Evolutionary conservation across 1,139 yeast species (phyloP), one percentile per base, ranked within the genome.

Genomic region (Blastobotrys apis): DNA sequence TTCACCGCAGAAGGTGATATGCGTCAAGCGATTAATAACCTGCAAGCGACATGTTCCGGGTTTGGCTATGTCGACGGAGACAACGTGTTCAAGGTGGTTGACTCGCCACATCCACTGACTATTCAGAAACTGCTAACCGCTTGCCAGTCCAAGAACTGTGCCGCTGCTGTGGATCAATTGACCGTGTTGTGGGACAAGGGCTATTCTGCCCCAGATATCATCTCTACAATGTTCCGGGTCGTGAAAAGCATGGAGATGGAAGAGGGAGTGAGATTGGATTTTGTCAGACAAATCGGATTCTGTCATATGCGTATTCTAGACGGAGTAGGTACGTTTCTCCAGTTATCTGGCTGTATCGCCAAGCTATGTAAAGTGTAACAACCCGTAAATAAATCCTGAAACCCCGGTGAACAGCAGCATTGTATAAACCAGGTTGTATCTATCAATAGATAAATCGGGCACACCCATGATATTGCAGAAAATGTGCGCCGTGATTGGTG

Each of bases 1-100:
- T 92, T 92, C 67, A 84, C 97, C 0, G 94, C 97, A 0, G 99
- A 92, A 63, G 98, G 98, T 47, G 99, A 92, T 62, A 92, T 94
- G 98, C 78, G 99, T 66, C 98, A 92, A 64, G 98, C 98, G 0
- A 77, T 94, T 42, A 94, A 94, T 60, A 92, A 92, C 63, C 64
- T 92, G 47, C 98, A 92, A 61, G 82, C 95, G 61, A 88, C 97
- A 0, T 94, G 82, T 23, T 88, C 96, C 1, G 98, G 98, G 1
- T 90, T 90, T 66, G 92, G 86, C 1, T 75, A 85, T 52, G 97
- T 92, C 13, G 84, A 81, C 58, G 92, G 88, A 42, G 85, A 85
- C 33, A 92, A 90, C 59, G 98, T 92, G 17, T 92, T 88, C 71
- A 87, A 85, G 62, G 86, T 92, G 49, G 98, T 92, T 3, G 99